Base-by-base conservation (phyloP, 139 green algal species). In the Cymbomonas tetramitiformis region DNA sequence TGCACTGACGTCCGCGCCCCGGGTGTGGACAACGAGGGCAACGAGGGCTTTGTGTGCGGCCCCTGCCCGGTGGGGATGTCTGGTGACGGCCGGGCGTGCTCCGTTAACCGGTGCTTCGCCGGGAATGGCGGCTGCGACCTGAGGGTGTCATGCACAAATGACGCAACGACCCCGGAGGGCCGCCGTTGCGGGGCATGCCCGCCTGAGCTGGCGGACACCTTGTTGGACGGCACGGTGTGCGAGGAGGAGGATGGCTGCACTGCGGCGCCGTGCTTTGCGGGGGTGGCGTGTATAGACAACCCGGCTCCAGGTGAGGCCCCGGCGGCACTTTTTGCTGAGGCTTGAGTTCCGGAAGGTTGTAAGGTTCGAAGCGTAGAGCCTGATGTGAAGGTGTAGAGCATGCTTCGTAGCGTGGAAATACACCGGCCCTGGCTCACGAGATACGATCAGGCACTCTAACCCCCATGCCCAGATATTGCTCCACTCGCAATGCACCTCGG, bases 171-270 rank as follows among this genome's bases (percentile, higher is more conserved):
- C 9, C 5, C 21, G 4, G 46, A 28, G 15, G n/a, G n/a, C n/a
- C 4, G 6, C 4, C 6, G 4, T 4, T 54, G 46, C 23, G 46
- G 46, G 26, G 12, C 46, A 21, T 54, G 46, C 46, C 46, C 46
- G 4, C 4, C 8, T 28, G 51, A 33, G 8, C 46, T 34, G 31
- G 7, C 5, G 15, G 28, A 6, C 8, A 46, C 30, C 6, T n/a
- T n/a, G n/a, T n/a, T n/a, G n/a, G 51, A 21, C 18, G 30, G 12
- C 6, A 46, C 51, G 5, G 51, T 19, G 6, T 58, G 51, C 23
- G 51, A 32, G 9, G 51, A 58, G 18, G 10, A 47, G 9, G 51
- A 58, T 33, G 26, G 5, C 9, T 58, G 51, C 51, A 18, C 15
- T 5, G 18, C 9, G 10, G 30, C 28, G 9, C 51, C 51, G 30